phyloP scores from a whole-genome alignment of 164 flowering plant species.

The Hamamelis virginiana region DNA sequence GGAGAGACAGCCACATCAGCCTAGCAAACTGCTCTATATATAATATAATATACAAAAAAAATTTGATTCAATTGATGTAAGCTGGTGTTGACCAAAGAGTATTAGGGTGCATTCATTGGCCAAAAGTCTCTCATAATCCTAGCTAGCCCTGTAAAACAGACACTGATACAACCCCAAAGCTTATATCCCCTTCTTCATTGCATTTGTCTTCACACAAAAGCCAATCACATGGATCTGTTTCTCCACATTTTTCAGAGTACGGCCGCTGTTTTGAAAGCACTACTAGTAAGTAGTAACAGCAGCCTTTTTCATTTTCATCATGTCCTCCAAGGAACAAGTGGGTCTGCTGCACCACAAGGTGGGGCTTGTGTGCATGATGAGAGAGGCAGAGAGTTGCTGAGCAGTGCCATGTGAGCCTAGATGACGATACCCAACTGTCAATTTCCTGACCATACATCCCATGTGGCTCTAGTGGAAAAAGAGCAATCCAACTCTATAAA shows the following conservation, averaged over 20 bases:
- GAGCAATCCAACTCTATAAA: conserved; percentile 3
- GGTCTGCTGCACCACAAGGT: neutral
- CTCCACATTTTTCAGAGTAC: neutral
- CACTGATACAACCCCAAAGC: no score
- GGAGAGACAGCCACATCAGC: no score
- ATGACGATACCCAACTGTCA: neutral
- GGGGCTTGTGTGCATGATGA: neutral
- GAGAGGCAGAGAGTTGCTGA: neutral
- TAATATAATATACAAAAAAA: no score
- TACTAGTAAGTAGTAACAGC: neutral
- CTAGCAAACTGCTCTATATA: no score
- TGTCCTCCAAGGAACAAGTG: neutral
- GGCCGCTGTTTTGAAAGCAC: neutral
- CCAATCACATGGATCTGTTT: neutral
- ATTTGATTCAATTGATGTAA: no score
- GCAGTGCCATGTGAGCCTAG: neutral
- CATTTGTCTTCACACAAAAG: neutral
- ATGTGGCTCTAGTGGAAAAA: neutral
- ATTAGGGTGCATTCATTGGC: no score
- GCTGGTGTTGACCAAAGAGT: no score
- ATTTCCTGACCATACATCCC: no score
- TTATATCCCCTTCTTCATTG: neutral
- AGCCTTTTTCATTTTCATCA: neutral
- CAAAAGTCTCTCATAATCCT: no score
- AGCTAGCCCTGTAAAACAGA: no score